Base-by-base conservation (phyloP, 1,284 basidiomycete species). In the Cronartium quercuum region DNA sequence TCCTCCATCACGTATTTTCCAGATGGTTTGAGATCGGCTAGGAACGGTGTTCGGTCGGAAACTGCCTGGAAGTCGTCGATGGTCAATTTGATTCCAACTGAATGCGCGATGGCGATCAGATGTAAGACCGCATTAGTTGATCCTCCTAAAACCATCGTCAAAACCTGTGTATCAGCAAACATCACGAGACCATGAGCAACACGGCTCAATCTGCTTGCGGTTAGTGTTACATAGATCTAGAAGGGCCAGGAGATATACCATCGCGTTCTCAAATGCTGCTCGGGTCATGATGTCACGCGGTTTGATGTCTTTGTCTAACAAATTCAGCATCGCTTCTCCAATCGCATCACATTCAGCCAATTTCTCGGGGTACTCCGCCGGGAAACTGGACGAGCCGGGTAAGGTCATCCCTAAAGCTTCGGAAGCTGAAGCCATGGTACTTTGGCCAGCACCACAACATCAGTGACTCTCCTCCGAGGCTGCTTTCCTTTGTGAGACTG, bases 341-440 rank as follows among this genome's bases (percentile, higher is more conserved):
- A 92, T 92, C 76, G 86, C 87, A 80, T 90, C 85, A 79, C 93
- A 94, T 82, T 95, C 92, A 78, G 91, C 90, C 7, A 84, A 83
- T 84, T 95, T 95, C 79, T 89, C 92, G 68, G 78, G 51, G 61
- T 61, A 63, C 29, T 21, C 83, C 6, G 92, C 93, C 0, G 93
- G 93, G 40, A 86, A 92, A 76, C 90, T 90, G 0, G 92, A 89
- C 40, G 91, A 86, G 82, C 94, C 94, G 4, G 94, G 91, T 7
- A 97, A 83, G n/a, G 91, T 88, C 94, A 97, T 97, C 21, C 94
- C 94, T 78, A 97, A 83, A 0, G 90, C 92, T 83, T 97, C 94
- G 62, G 91, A 86, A 15, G 91, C 91, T 76, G 92, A 94, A 6
- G 93, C 91, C 90, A 97, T 94, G 0, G 94, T 96, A 83, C 96